Evolutionary conservation across 495 filamentous ascomycete genomes (phyloP).

Genomic region (Penicillium diatomitis): DNA sequence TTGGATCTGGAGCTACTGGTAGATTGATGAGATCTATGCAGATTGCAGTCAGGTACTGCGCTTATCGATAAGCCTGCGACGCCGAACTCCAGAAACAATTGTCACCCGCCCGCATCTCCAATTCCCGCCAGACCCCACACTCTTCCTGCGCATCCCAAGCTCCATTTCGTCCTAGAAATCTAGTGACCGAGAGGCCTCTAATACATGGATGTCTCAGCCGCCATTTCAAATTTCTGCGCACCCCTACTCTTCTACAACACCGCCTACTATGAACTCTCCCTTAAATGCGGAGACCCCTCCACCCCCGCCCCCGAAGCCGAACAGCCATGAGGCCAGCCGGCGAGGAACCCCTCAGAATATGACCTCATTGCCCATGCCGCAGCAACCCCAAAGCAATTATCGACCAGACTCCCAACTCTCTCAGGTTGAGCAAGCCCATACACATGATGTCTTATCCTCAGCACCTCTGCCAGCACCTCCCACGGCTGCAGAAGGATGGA

Average conservation of each 20-base stretch:
- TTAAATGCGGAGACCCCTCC: conserved; percentile 50
- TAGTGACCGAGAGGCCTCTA: too few relatives aligned
- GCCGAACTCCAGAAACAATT: conserved; percentile 8
- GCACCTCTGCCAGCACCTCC: conserved; percentile 26
- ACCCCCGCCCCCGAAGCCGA: conserved; percentile 63
- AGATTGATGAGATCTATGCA: too few relatives aligned
- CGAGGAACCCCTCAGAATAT: conserved; percentile 48
- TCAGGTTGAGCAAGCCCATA: conserved; percentile 11
- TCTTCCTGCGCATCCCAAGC: background rate
- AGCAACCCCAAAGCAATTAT: conserved; percentile 20
- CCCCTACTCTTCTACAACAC: conserved; percentile 14
- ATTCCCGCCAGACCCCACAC: conserved; percentile 8
- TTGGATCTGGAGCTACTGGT: too few relatives aligned
- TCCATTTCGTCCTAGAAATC: background rate
- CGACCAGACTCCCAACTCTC: conserved; percentile 13
- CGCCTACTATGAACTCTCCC: conserved; percentile 21
- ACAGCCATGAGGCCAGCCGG: conserved; percentile 58
- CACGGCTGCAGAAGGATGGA: conserved; percentile 46
- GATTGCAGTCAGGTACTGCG: background rate
- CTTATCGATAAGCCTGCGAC: background rate
- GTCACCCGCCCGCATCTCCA: conserved; percentile 7
- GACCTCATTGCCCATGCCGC: conserved; percentile 21
- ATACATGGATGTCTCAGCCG: conserved; percentile 17
- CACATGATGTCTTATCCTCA: conserved; percentile 4
- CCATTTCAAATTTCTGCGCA: conserved; percentile 15